A percentile compares a stretch with the other conserved stretches of the same genome.
These are phyloP conservation scores for Zanthoxylum bungeanum DNA, from an alignment of 345 rosid species.

Conservation along the genomic window DNA sequence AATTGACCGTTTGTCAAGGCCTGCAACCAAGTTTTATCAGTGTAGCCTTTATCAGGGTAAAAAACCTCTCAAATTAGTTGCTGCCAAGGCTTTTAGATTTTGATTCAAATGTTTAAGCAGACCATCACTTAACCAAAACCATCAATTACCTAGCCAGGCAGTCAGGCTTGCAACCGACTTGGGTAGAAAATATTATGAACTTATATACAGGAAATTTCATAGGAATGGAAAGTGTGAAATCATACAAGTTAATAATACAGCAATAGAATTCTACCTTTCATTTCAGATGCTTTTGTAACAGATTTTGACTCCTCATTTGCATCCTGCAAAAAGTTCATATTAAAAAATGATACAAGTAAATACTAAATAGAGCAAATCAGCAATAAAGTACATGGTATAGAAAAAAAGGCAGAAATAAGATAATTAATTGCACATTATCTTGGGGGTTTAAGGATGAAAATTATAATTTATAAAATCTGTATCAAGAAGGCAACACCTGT, in stretches of 20 bases:
- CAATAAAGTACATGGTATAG: neutral
- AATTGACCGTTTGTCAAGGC: neutral
- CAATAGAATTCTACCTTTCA: conserved; percentile 57
- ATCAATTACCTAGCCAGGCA: too few relatives aligned
- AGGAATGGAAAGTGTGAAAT: neutral
- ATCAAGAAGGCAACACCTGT: neutral
- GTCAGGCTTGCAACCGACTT: neutral
- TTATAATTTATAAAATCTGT: neutral
- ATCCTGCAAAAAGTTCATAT: conserved; percentile 45
- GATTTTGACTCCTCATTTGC: conserved; percentile 93
- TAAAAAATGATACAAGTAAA: neutral
- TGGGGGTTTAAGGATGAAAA: neutral
- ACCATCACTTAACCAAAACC: neutral
- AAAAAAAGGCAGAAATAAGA: neutral
- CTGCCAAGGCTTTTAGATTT: neutral
- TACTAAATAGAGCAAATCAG: neutral
- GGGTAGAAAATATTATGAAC: neutral
- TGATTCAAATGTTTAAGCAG: too few relatives aligned
- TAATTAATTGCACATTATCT: neutral
- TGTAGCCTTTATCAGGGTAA: neutral
- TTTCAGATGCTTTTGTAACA: conserved; percentile 88
- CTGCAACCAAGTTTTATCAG: too few relatives aligned
- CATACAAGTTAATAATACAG: neutral
- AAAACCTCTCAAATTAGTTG: neutral
- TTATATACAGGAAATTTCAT: neutral